Conservation (phyloP, 116 monocot species). For the Phalaenopsis hybrid region DNA sequence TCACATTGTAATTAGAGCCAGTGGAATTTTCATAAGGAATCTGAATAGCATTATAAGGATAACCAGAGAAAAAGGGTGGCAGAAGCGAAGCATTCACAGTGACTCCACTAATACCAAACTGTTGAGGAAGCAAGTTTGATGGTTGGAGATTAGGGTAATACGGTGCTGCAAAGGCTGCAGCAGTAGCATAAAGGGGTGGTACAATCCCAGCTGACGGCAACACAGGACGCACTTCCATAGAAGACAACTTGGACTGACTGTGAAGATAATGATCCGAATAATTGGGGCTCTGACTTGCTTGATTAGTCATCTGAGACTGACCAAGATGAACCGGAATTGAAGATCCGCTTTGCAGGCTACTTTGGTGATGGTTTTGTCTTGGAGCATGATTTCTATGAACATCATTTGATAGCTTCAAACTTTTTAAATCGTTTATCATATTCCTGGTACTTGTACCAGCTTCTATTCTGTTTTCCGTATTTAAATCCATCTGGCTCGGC, state of each 20-base stretch:
- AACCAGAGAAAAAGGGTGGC: constrained; percentile 47
- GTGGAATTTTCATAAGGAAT: constrained; percentile 45
- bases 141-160: constrained; percentile 55
- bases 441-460: constrained; percentile 23
- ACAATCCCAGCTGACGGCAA: constrained; percentile 38
- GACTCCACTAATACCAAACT: constrained; percentile 46
- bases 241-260: constrained; percentile 34
- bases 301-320: constrained; percentile 24
- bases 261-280: constrained; percentile 27
- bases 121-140: constrained; percentile 41
- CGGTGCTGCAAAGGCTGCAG: constrained; percentile 44
- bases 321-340: constrained; percentile 27
- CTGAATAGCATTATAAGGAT: constrained; percentile 51
- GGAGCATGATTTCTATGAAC: constrained; percentile 28
- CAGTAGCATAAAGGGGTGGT: constrained; percentile 37
- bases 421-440: constrained; percentile 40
- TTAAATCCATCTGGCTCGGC: constrained; percentile 17
- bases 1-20: constrained; percentile 26
- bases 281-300: constrained; percentile 16
- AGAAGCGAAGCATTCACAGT: constrained; percentile 42
- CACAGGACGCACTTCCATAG: constrained; percentile 40
- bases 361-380: constrained; percentile 28
- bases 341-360: constrained; percentile 20
- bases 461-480: constrained; percentile 6
- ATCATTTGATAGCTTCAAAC: constrained; percentile 41